phyloP scores from a whole-genome alignment of 2,329 filamentous ascomycete species.

The Cytospora piceicola region DNA sequence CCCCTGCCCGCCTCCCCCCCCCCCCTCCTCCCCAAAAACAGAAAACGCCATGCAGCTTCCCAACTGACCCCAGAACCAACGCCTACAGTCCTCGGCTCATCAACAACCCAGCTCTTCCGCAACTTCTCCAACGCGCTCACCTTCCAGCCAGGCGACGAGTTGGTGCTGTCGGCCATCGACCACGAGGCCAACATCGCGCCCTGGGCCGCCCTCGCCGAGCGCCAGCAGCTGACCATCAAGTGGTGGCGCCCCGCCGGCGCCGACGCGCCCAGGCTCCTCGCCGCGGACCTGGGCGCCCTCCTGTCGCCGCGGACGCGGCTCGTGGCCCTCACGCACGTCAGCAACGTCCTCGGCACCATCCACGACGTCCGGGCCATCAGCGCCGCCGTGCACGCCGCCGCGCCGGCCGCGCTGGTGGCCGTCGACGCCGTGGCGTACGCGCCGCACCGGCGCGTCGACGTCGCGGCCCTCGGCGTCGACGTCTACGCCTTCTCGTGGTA shows the following conservation, averaged over 20 bases:
- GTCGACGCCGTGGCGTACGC: slow-evolving; percentile 80
- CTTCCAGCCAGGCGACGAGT: slow-evolving; percentile 63
- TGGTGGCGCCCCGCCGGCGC: slow-evolving; percentile 66
- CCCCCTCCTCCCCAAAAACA: background rate
- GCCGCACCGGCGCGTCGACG: slow-evolving; percentile 72
- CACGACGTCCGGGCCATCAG: slow-evolving; percentile 64
- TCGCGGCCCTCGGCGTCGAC: slow-evolving; percentile 70
- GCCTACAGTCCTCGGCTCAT: slow-evolving; percentile 65
- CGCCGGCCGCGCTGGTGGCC: slow-evolving; percentile 63
- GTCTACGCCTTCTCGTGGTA: slow-evolving; percentile 84
- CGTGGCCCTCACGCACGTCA: slow-evolving; percentile 74
- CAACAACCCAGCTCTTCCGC: slow-evolving; percentile 76
- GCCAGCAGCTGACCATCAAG: slow-evolving; percentile 64
- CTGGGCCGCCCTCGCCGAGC: slow-evolving; percentile 70
- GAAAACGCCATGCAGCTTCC: background rate
- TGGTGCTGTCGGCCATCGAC: slow-evolving; percentile 73
- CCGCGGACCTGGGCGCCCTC: slow-evolving; percentile 59
- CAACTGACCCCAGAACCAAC: background rate
- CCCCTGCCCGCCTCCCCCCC: background rate
- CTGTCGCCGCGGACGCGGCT: slow-evolving; percentile 68
- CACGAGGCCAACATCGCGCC: slow-evolving; percentile 79
- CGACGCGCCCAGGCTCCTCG: slow-evolving; percentile 61
- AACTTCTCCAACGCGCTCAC: slow-evolving; percentile 65
- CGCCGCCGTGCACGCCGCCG: slow-evolving; percentile 51
- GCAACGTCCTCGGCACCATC: slow-evolving; percentile 74